phyloP scores from a whole-genome alignment of 139 green algal genomes.

The Volvox africanus region DNA sequence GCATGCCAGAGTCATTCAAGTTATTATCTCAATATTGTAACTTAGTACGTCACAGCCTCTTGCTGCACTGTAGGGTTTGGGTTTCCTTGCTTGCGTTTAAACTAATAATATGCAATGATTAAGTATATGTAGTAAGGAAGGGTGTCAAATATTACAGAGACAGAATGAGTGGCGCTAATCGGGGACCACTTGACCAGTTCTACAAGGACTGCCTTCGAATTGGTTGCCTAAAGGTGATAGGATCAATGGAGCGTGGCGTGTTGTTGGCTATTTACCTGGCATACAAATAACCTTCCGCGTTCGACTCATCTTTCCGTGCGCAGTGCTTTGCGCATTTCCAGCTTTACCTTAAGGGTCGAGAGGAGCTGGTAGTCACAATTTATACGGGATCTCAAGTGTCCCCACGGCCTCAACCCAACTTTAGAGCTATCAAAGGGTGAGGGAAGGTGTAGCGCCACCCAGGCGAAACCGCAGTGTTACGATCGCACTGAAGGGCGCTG shows the following conservation, averaged over 20 bases:
- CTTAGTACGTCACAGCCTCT: too few relatives aligned
- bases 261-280: neutral
- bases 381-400: constrained; percentile 53
- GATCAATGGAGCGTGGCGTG: neutral
- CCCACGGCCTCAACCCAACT: constrained; percentile 22
- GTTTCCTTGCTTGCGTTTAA: too few relatives aligned
- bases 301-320: neutral
- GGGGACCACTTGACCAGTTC: constrained; percentile 68
- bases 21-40: too few relatives aligned
- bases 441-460: neutral
- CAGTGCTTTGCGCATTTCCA: constrained; percentile 75
- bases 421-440: constrained; percentile 51
- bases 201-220: constrained; percentile 75
- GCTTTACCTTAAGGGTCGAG: constrained; percentile 75
- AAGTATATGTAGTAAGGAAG: neutral
- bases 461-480: neutral
- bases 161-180: constrained; percentile 20
- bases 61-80: too few relatives aligned
- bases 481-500: too few relatives aligned
- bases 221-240: constrained; percentile 66
- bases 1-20: too few relatives aligned
- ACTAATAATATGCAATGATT: neutral
- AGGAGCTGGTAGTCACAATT: constrained; percentile 72
- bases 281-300: neutral
- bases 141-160: neutral